Evolutionary conservation across 805 yeast species (phyloP), one percentile per base, ranked within the genome.

Genomic region (Yarrowia yakushimensis): DNA sequence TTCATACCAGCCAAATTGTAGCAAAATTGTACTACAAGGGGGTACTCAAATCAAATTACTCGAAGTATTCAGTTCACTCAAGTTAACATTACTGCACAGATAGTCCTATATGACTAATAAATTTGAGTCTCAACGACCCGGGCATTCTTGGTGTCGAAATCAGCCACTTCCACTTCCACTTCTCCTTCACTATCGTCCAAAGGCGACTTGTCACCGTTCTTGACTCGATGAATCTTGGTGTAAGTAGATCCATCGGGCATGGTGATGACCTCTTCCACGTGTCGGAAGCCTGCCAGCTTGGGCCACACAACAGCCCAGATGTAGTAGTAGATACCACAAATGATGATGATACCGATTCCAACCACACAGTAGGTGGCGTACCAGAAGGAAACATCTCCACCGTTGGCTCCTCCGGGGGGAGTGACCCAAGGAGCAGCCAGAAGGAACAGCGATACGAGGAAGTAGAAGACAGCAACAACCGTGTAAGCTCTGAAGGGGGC

Each of bases 361-460:
- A 54, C 60, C 9, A 54, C 52, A 12, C 60, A 54, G 52, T 54
- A 54, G n/a, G 60, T 54, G 17, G 60, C 60, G 12, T 54, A 54
- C 52, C 46, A 54, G 52, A 54, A 54, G 1, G 52, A 37, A 5
- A 54, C 60, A 9, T 54, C 60, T 18, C 60, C 52, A 12, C 60
- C 60, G 17, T 54, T 37, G 4, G 54, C 33, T 11, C 60, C 60
- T 18, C 52, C 60, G 4, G 60, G 52, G 22, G 60, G 60, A 23
- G 60, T 20, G 5, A 54, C 60, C 60, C 60, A 54, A 4, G 60
- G 60, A 20, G 39, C 37, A 5, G 55, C 55, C 65, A 48, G n/a
- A 13, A 48, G 20, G 30, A 48, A 48, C 8, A 48, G 30, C 13
- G 55, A 48, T 9, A 48, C 55, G 20, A 48, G 27, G 20, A 48